Evolutionary conservation across 2,329 filamentous ascomycete genomes (phyloP).

Genomic region (Botryotinia convoluta): DNA sequence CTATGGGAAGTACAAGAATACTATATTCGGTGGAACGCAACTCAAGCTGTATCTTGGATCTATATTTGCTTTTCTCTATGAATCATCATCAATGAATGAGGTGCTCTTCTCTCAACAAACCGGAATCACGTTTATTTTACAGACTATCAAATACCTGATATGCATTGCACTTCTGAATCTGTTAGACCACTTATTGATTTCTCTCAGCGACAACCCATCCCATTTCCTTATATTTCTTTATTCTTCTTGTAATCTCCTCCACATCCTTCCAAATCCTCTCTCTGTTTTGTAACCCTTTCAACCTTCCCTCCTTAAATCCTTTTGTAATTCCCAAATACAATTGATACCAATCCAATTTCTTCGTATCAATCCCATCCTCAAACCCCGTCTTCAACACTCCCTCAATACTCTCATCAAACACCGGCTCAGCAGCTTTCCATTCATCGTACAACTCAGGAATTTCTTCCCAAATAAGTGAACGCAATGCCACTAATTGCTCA

Average conservation of each 20-base stretch:
- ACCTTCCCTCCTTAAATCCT: slow-evolving; percentile 22
- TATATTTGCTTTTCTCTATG: background rate
- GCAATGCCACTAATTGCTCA: background rate
- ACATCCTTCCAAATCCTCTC: slow-evolving; percentile 32
- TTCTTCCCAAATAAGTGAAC: background rate
- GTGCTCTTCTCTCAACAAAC: rapidly evolving
- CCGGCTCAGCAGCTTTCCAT: slow-evolving; percentile 11
- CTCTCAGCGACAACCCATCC: background rate
- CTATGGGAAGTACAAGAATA: background rate
- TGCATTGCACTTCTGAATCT: background rate
- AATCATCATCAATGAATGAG: background rate
- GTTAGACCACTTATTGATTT: background rate
- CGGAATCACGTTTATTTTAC: background rate
- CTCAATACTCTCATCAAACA: background rate
- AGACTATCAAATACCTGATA: background rate
- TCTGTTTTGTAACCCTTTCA: slow-evolving; percentile 34
- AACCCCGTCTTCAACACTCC: background rate
- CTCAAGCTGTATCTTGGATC: background rate
- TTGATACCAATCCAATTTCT: slow-evolving; percentile 30
- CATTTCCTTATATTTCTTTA: background rate
- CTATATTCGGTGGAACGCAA: background rate
- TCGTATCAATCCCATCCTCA: slow-evolving; percentile 7
- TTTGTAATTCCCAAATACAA: slow-evolving; percentile 29
- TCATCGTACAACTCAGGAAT: slow-evolving; percentile 2
- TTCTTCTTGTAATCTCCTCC: slow-evolving; percentile 23